Base-by-base conservation (phyloP, 176 grass and related monocot species). In the Hsuehochloa calcarea region DNA sequence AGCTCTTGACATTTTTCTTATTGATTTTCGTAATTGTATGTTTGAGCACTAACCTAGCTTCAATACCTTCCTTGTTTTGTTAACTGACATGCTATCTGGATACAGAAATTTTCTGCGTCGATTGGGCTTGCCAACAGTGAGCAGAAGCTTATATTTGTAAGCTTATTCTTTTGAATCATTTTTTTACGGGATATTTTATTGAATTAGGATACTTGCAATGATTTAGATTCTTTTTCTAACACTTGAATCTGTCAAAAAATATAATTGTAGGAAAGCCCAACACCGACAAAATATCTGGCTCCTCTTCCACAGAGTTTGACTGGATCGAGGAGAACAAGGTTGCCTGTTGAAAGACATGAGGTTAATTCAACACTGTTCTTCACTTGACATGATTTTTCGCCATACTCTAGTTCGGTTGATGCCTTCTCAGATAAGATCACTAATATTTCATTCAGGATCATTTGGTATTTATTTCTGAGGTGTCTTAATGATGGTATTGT, bases 291-390 rank as follows among this genome's bases (percentile, higher is more conserved):
- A 88, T 87, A 80, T 92, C 80, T 88, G 64, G 40, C 78, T 86
- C 68, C 83, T 68, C 58, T 87, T 70, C 82, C 80, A 60, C 93
- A 94, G 50, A 92, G 66, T 80, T 69, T 97, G 77, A 84, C 83
- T 29, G 90, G 73, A 75, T 86, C 90, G 67, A 89, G 91, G 91
- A 87, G 89, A 68, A 68, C 86, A 41, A 91, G 89, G 67, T 75
- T 89, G 77, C 64, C 88, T 85, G 82, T 92, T 78, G 93, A 92
- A 85, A 92, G 79, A 49, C 91, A 96, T 45, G 93, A 99, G 93
- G 96, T 99, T 66, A 92, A 65, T 88, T 72, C 62, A 3, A 47
- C 50, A 85, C 5, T 45, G 34, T 38, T 77, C 43, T 77, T 38
- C 27, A 78, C n/a, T 41, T 72, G 15, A 62, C 25, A 34, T 82